These are phyloP conservation scores for Epichloe glyceriae DNA, from an alignment of 2,329 filamentous ascomycete genomes.

Conservation along the genomic window DNA sequence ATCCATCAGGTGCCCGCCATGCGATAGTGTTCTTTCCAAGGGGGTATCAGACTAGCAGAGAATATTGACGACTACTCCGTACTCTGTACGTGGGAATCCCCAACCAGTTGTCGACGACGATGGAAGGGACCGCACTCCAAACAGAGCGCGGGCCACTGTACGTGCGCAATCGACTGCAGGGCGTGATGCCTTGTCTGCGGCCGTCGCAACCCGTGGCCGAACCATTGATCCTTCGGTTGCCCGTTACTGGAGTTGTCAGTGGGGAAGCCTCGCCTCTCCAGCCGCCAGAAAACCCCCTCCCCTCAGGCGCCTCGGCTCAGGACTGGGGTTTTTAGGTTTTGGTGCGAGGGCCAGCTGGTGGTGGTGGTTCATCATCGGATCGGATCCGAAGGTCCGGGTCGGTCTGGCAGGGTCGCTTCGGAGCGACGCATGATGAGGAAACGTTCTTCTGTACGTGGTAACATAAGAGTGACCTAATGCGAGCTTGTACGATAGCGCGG, in stretches of 20 bases:
- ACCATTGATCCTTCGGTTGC: not conserved
- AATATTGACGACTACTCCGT: no score
- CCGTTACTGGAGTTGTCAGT: not conserved
- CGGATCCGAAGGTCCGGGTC: not conserved
- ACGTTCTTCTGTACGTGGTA: not conserved
- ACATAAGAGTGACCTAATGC: not conserved
- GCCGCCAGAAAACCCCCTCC: no score
- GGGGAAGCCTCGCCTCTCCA: not conserved
- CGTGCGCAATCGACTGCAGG: not conserved
- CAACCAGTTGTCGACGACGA: no score
- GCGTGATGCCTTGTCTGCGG: slow-evolving; percentile 5
- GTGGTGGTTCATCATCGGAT: not conserved
- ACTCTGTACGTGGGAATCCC: no score
- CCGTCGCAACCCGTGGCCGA: slow-evolving; percentile 5
- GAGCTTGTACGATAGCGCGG: not conserved
- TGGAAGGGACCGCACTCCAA: no score
- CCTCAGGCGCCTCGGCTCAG: not conserved
- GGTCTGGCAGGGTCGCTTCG: not conserved
- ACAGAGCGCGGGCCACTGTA: no score
- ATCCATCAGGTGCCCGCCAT: not conserved
- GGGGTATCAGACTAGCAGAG: not conserved
- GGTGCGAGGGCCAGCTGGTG: not conserved
- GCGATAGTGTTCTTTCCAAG: not conserved
- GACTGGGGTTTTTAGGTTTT: not conserved
- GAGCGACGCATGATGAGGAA: not conserved